phyloP scores from a whole-genome alignment of 371 early-diverging fungal species.

The Saksenaea oblongispora region DNA sequence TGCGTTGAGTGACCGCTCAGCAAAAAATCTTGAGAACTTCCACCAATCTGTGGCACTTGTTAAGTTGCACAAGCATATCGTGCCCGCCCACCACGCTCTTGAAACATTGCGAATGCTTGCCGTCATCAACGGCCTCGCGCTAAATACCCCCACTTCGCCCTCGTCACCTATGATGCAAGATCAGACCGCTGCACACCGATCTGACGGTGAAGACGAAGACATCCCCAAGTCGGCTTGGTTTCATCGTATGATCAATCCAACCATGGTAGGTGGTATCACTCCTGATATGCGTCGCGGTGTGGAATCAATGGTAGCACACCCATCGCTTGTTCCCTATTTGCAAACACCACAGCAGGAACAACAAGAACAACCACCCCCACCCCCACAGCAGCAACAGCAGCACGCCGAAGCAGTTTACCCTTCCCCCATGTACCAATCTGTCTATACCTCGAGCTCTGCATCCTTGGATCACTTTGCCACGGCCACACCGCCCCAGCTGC shows the following conservation, averaged over 20 bases:
- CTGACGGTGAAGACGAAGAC: constrained; percentile 1
- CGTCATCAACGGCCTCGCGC: neutral
- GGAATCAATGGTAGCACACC: constrained; percentile 8
- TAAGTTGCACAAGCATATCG: constrained; percentile 10
- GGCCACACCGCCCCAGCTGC: neutral
- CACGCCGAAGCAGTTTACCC: neutral
- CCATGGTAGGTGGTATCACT: constrained; percentile 43
- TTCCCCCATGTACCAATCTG: neutral
- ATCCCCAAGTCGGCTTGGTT: neutral
- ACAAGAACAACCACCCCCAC: constrained; percentile 7
- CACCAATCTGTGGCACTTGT: constrained; percentile 10
- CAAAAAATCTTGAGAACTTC: constrained; percentile 1
- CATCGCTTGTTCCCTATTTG: neutral
- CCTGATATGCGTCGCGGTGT: constrained; percentile 37
- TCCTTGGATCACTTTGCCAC: neutral
- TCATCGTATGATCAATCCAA: constrained; percentile 40
- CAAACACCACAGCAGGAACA: neutral
- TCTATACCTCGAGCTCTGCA: neutral
- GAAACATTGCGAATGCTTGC: constrained; percentile 11
- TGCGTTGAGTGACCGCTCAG: constrained; percentile 12
- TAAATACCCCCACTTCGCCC: neutral
- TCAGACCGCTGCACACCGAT: neutral
- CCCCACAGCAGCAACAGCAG: neutral
- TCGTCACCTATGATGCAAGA: constrained; percentile 3
- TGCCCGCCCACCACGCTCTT: constrained; percentile 8